Conservation (phyloP, 148 eudicot genomes). For the Beta vulgaris region DNA sequence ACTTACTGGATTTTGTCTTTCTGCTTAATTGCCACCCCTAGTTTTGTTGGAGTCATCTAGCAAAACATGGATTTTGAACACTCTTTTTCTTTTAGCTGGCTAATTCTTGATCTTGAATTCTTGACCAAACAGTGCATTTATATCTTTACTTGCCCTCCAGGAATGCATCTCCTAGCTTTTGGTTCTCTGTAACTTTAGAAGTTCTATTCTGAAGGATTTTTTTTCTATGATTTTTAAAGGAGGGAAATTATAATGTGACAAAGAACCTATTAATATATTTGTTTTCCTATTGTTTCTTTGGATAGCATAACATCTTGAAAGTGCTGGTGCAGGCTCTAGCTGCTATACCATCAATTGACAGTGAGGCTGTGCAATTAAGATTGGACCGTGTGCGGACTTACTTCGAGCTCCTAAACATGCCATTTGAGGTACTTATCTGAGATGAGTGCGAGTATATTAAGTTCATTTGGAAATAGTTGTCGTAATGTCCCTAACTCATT, state of each 20-base stretch:
- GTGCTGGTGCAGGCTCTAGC: constrained; percentile 62
- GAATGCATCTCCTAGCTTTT: not conserved
- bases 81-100: not conserved
- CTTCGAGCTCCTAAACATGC: constrained; percentile 95
- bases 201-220: too few species aligned
- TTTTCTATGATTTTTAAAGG: too few species aligned
- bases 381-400: constrained; percentile 93
- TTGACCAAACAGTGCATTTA: not conserved
- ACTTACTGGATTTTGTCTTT: constrained; percentile 1
- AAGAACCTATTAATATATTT: not conserved
- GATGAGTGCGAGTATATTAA: not conserved
- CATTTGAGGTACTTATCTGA: constrained; percentile 69
- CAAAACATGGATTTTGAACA: not conserved
- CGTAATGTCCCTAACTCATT: not conserved
- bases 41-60: too few species aligned
- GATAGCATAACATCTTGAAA: constrained; percentile 2
- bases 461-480: not conserved
- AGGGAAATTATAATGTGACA: not conserved
- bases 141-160: not conserved
- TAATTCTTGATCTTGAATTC: not conserved
- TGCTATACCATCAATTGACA: constrained; percentile 80
- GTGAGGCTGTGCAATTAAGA: constrained; percentile 76
- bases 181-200: too few species aligned
- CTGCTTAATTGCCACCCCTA: not conserved
- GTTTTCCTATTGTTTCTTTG: not conserved